These are phyloP conservation scores for Wallemia hederae DNA, from an alignment of 1,284 basidiomycete genomes.

Conservation along the genomic window DNA sequence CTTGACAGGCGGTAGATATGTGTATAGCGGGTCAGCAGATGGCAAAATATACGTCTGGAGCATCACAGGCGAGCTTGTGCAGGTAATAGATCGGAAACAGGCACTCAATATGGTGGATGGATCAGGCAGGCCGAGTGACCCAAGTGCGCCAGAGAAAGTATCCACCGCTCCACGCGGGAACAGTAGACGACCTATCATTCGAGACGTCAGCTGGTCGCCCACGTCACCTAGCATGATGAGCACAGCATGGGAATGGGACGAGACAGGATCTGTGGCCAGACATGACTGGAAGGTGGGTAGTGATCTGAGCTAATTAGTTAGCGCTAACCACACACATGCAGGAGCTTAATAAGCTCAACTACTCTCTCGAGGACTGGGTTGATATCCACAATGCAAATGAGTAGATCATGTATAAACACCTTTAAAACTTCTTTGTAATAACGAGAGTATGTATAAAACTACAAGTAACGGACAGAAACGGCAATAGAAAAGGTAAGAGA, in stretches of 20 bases:
- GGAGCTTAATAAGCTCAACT: neutral
- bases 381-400: neutral
- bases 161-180: constrained; percentile 2
- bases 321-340: too few species aligned
- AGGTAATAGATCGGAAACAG: constrained; percentile 57
- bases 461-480: neutral
- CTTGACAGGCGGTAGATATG: constrained; percentile 71
- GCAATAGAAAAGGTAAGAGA: too few species aligned
- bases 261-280: constrained; percentile 38
- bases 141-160: constrained; percentile 11
- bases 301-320: too few species aligned
- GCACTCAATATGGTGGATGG: constrained; percentile 26
- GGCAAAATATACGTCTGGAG: constrained; percentile 71
- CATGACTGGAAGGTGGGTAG: constrained; percentile 91
- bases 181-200: constrained; percentile 21
- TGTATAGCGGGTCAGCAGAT: constrained; percentile 72
- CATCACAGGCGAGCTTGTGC: constrained; percentile 54
- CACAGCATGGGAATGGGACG: constrained; percentile 48
- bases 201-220: constrained; percentile 80
- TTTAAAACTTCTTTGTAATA: too few species aligned
- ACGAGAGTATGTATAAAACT: neutral
- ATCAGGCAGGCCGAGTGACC: constrained; percentile 13
- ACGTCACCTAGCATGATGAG: constrained; percentile 69
- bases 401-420: too few species aligned
- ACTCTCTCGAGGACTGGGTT: neutral